Conservation (phyloP, 1,284 basidiomycete genomes). For the Lignosus rhinocerotis region DNA sequence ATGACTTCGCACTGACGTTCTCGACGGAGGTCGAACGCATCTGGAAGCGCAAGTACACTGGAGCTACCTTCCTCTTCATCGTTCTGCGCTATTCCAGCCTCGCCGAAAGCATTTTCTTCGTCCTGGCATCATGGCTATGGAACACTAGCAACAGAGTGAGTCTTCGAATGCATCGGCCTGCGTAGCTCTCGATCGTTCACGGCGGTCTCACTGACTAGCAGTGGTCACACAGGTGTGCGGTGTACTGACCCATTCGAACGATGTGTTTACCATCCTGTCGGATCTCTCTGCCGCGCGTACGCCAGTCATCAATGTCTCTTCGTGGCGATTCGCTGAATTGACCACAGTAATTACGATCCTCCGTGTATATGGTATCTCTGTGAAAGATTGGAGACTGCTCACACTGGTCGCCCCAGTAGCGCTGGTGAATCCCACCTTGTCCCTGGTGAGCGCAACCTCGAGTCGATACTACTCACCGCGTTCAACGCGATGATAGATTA, state of each 20-base stretch:
- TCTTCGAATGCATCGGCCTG: background rate
- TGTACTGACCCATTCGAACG: background rate
- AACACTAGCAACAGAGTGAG: background rate
- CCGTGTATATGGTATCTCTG: background rate
- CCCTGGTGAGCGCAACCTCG: background rate
- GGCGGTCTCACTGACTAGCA: background rate
- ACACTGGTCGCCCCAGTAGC: background rate
- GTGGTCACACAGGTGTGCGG: background rate
- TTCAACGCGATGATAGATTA: background rate
- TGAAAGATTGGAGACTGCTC: background rate
- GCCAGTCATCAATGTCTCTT: background rate
- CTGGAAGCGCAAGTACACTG: background rate
- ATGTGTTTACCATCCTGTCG: background rate
- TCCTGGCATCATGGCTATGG: background rate
- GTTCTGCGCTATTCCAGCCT: background rate
- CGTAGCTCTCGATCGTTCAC: background rate
- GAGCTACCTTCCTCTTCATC: background rate
- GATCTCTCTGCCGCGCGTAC: background rate
- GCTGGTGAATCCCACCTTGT: background rate
- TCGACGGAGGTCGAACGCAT: background rate
- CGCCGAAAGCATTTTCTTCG: background rate
- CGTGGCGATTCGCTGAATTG: background rate
- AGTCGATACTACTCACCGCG: background rate
- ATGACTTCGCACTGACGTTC: background rate
- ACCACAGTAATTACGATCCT: background rate